A percentile compares a stretch with the other conserved stretches of the same genome.
phyloP scores from a whole-genome alignment of 257 asterid species.

The Solanum sitiens region DNA sequence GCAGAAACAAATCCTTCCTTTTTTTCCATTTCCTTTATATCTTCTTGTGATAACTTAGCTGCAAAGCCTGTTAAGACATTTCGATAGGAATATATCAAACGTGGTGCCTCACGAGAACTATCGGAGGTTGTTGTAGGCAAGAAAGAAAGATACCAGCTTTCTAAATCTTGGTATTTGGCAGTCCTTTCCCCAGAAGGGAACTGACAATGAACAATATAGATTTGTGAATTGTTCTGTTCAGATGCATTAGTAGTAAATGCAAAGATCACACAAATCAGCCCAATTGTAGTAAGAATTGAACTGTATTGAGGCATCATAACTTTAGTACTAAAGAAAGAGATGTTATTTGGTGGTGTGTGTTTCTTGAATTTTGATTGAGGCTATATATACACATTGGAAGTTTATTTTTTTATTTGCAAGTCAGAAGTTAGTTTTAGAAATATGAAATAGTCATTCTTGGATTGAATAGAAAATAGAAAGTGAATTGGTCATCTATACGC shows the following conservation, averaged over 20 bases:
- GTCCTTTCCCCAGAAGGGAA: background rate
- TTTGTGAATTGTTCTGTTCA: background rate
- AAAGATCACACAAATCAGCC: background rate
- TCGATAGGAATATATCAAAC: constrained; percentile 10
- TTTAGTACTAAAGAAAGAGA: background rate
- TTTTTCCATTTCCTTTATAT: constrained; percentile 6
- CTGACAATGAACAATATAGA: constrained; percentile 26
- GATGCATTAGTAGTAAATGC: background rate
- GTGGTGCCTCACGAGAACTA: background rate
- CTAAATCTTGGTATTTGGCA: background rate
- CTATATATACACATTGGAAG: background rate
- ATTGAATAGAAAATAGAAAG: background rate
- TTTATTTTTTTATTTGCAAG: background rate
- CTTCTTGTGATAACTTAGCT: constrained; percentile 6
- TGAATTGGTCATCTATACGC: background rate
- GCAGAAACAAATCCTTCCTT: constrained; percentile 12
- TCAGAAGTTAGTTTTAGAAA: background rate
- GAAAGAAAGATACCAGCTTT: constrained; percentile 16
- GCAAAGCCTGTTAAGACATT: constrained; percentile 19
- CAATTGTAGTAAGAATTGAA: background rate
- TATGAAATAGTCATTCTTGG: background rate
- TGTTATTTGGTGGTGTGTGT: background rate
- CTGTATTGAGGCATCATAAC: background rate
- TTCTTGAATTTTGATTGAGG: background rate
- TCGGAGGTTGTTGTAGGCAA: background rate